Conservation (phyloP, 805 yeast species). For the Isabelozyma pseudorhagii region DNA sequence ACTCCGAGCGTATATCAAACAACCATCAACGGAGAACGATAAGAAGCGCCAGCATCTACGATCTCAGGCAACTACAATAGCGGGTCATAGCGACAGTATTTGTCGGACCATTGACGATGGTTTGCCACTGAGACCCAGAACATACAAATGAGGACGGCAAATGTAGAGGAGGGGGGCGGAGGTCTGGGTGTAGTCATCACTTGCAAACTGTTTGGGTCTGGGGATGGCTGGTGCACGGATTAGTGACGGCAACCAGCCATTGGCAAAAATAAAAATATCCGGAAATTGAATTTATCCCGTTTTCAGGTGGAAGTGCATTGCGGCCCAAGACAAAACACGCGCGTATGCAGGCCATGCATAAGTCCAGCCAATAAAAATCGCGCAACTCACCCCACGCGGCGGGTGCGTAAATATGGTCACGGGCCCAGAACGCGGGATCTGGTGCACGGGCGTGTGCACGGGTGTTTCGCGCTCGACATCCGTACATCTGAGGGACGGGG, state of each 20-base stretch:
- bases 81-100: no score
- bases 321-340: neutral
- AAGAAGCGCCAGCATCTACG: no score
- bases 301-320: conserved; percentile 4
- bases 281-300: conserved; percentile 16
- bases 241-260: neutral
- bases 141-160: no score
- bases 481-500: no score
- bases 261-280: conserved; percentile 7
- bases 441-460: neutral
- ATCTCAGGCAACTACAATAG: no score
- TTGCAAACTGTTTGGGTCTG: no score
- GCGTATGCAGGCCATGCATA: neutral
- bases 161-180: no score
- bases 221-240: neutral
- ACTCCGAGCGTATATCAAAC: neutral
- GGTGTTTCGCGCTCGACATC: neutral
- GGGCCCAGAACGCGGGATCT: neutral
- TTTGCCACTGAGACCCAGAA: no score
- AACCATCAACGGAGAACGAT: no score
- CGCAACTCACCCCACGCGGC: neutral
- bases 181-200: no score
- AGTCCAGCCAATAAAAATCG: neutral
- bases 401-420: neutral
- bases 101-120: no score